Percentiles rank a stretch among this genome's conserved stretches.
Conservation (phyloP, 306 rosid species). For the Acacia confusa region DNA sequence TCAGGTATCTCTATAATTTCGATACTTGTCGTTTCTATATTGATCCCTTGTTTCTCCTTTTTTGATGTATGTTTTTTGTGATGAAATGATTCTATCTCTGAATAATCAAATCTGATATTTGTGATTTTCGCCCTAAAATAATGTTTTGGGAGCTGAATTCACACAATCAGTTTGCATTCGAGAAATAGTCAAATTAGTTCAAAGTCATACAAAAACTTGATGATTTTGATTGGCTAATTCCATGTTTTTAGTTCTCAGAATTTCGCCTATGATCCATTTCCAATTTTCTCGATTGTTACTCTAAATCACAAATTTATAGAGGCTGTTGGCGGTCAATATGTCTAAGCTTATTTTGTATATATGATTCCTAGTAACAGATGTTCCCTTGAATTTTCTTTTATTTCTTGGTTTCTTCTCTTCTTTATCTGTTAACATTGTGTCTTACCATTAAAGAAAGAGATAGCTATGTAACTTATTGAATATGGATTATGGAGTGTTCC, state of each 20-base stretch:
- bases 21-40: not conserved
- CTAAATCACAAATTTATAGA: not conserved
- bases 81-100: not conserved
- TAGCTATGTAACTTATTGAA: not conserved
- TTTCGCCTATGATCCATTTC: not conserved
- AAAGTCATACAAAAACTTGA: not conserved
- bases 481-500: not conserved
- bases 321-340: not conserved
- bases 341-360: not conserved
- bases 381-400: not conserved
- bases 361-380: not conserved
- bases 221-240: not conserved
- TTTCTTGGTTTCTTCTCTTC: not conserved
- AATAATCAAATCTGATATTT: not conserved
- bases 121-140: not conserved
- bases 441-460: not conserved
- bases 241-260: not conserved
- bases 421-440: not conserved
- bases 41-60: not conserved
- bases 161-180: not conserved
- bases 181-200: not conserved
- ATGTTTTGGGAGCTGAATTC: not conserved
- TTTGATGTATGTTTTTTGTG: not conserved
- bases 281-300: not conserved
- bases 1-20: conserved; percentile 39